Base-by-base conservation (phyloP, 208 protist species). In the Acanthamoeba lugdunensis region DNA sequence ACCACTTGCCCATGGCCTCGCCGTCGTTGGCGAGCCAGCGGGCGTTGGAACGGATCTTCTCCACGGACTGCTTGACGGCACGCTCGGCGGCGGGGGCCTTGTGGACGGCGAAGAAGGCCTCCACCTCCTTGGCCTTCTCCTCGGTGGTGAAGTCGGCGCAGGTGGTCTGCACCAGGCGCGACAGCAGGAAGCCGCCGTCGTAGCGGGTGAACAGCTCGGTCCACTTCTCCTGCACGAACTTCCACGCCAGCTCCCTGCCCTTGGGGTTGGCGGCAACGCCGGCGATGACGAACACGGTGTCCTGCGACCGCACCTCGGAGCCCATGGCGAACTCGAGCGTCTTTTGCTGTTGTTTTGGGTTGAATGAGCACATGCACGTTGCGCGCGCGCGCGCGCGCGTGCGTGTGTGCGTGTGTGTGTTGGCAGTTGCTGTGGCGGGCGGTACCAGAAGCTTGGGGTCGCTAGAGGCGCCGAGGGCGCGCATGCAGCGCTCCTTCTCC, bases 271-370 rank as follows among this genome's bases (percentile, higher is more conserved):
- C 82, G 7, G 56, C 37, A 45, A 93, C 58, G 79, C 79, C n/a
- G 9, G 56, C 92, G 21, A 90, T 91, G n/a, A 94, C 92, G 33
- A 95, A 87, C 37, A 93, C 90, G 9, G 73, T 89, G 73, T 96
- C 95, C 75, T 96, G 94, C 7, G 73, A 75, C 52, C 89, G 65
- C 30, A 96, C 94, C 50, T 96, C 75, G 25, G 41, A 13, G 13
- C 92, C 94, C 0, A 96, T 28, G 9, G 95, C 92, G 41, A 96
- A 96, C 25, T 95, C 79, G 1, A 96, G 69, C 7, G 93, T 95
- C 69, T 48, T 71, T 45, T 79, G 28, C 67, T 79, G 71, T 79
- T 67, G 61, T 67, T 25, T 11, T 67, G 9, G 23, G 14, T 67
- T 9, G 23, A 67, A 67, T 67, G 23, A 67, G 23, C 23, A 28